Evolutionary conservation across 305 asterid genomes (phyloP), one percentile per base, ranked within the genome.

Genomic region (Ruellia speciosa): DNA sequence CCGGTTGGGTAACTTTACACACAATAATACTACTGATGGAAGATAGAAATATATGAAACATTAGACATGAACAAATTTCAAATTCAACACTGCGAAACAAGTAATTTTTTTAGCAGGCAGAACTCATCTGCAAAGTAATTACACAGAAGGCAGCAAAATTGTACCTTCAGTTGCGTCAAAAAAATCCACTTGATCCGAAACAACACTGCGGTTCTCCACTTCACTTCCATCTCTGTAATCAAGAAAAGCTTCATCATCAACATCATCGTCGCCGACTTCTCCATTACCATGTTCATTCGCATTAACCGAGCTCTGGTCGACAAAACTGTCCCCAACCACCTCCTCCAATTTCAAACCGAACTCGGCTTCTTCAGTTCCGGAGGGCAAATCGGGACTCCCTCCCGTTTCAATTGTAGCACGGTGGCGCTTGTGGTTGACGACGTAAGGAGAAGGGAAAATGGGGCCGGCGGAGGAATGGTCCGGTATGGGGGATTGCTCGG

Each of bases 131-230:
- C n/a, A n/a, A n/a, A n/a, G n/a, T 24, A 24, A 24, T 24, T 2
- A 37, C 7, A 73, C 85, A 78, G 11, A 13, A 52, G 18, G 19
- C 18, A 12, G 31, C 5, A 13, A 46, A 59, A 51, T 12, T 46
- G n/a, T 73, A 85, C 94, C 94, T 46, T 87, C 96, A 63, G 59
- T 75, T 1, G 96, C 96, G 67, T 88, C 95, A 41, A 81, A 82
- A 57, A 78, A 88, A 17, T 83, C 94, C 54, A 84, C 87, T 54
- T 72, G 85, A 45, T 72, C 71, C 17, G 90, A 83, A 18, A 62
- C 72, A 60, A 72, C 69, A 75, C 96, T 83, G 60, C 77, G 70
- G 53, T 73, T 60, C 57, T 80, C 87, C 45, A 66, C 50, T 34
- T 67, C 79, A 57, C 57, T 35, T 52, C 52, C 66, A 24, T 0